Percentiles rank a stretch among this genome's conserved stretches.
Evolutionary conservation across 768 basidiomycete genomes (phyloP).

Genomic region (Rhizopogon vulgaris): DNA sequence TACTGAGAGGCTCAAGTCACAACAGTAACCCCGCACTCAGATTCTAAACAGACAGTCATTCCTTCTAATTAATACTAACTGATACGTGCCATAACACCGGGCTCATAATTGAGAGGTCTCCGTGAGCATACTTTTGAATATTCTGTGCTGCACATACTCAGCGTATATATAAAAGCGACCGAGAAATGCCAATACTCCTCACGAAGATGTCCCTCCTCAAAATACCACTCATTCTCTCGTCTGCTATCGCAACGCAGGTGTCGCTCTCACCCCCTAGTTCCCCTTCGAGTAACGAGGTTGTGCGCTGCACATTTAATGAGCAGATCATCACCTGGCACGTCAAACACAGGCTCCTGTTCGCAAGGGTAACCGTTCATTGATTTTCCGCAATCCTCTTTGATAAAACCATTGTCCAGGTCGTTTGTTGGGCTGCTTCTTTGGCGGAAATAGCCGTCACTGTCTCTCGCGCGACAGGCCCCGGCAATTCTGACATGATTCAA

Average conservation of each 20-base stretch:
- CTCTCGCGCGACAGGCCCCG: background rate
- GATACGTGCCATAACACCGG: too few species aligned
- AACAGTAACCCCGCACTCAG: too few species aligned
- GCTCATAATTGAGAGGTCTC: too few species aligned
- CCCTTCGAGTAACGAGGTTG: constrained; percentile 30
- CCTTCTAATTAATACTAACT: too few species aligned
- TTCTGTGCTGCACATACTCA: too few species aligned
- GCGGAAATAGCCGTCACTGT: background rate
- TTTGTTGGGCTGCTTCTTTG: background rate
- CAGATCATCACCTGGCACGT: background rate
- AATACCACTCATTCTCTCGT: constrained; percentile 30
- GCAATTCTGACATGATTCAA: background rate
- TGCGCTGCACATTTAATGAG: background rate
- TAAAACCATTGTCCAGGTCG: background rate
- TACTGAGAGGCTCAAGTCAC: too few species aligned
- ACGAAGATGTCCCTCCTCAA: too few species aligned
- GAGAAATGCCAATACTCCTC: too few species aligned
- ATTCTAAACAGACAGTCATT: too few species aligned
- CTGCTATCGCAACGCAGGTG: constrained; percentile 35
- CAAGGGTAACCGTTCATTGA: background rate
- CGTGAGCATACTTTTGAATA: too few species aligned
- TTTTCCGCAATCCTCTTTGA: background rate
- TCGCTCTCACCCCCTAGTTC: constrained; percentile 40
- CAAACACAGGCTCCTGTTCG: background rate
- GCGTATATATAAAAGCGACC: too few species aligned